phyloP scores from a whole-genome alignment of 2,329 filamentous ascomycete species.

The Penicillium brevicompactum region DNA sequence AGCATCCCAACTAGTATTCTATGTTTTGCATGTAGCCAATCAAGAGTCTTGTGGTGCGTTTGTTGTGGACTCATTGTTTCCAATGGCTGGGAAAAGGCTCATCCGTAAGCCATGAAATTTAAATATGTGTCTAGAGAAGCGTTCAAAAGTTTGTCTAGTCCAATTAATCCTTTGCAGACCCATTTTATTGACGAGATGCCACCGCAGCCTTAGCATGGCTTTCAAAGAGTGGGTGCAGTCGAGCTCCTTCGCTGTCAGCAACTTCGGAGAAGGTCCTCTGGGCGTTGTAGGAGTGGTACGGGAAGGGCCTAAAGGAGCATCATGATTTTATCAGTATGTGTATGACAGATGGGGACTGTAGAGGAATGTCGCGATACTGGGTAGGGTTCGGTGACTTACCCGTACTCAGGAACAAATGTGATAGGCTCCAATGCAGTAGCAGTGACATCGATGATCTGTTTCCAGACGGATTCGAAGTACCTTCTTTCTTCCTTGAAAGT shows the following conservation, averaged over 20 bases:
- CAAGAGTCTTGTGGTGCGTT: no score
- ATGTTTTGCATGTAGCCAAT: no score
- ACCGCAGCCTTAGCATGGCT: background rate
- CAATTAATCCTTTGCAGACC: background rate
- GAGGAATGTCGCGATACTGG: background rate
- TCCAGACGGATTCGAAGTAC: slow-evolving; percentile 36
- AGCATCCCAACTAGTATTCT: no score
- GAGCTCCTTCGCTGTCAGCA: slow-evolving; percentile 21
- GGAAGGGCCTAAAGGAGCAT: slow-evolving; percentile 20
- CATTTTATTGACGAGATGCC: background rate
- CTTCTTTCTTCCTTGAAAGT: slow-evolving; percentile 30
- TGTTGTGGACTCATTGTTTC: no score
- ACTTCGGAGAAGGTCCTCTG: slow-evolving; percentile 17
- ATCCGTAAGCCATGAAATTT: background rate
- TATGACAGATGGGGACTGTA: background rate
- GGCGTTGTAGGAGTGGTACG: slow-evolving; percentile 24
- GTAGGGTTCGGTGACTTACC: slow-evolving; percentile 4
- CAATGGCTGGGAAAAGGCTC: background rate
- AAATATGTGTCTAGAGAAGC: background rate
- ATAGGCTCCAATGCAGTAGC: slow-evolving; percentile 5
- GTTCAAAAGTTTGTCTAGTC: background rate
- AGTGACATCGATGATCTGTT: slow-evolving; percentile 12
- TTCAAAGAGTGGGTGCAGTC: background rate
- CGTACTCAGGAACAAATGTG: slow-evolving; percentile 18
- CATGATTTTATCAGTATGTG: background rate